Evolutionary conservation across 768 basidiomycete genomes (phyloP), one percentile per base, ranked within the genome.

Genomic region (Suillus paluster): DNA sequence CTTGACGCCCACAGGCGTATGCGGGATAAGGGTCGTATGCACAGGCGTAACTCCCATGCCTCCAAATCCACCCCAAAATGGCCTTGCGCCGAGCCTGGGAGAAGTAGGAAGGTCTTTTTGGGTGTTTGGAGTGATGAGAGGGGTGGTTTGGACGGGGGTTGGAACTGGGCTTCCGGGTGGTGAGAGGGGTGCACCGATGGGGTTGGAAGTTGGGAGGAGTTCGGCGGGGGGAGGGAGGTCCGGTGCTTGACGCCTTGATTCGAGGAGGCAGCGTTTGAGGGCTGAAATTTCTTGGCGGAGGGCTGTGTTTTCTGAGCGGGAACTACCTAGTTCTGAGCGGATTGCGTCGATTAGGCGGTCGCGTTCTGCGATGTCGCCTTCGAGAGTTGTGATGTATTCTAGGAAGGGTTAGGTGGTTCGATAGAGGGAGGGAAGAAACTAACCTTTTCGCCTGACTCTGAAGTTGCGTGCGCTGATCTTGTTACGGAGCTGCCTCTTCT

Each of bases 381-480:
- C 97, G 58, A 99, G 88, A 0, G 94, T 95, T 10, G 90, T 84
- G 64, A 99, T 97, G 74, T 99, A 98, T 74, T 98, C 94, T 95
- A 73, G 54, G 2, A 25, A 21, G 38, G 41, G 11, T 49, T 38
- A 25, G 38, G 48, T 44, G 11, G 7, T 45, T 9, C 42, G 12
- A 19, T 3, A 48, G 2, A 39, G 33, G 33, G 6, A n/a, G 2
- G 53, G 5, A 10, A 23, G 23, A 30, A 80, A 71, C 76, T 52
- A 33, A 92, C 94, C 96, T 81, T 98, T 99, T 74, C 95, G 82
- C 41, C 97, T 80, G 33, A 95, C 92, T n/a, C 97, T 84, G 78
- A 98, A 98, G 73, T 97, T 97, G 58, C 96, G 80, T 0, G 97
- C 97, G 66, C 89, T 91, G 68, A 98, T 95, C 87, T 99, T 99